Percentiles rank a stretch among this genome's conserved stretches.
Evolutionary conservation across 2,329 filamentous ascomycete genomes (phyloP).

Genomic region (Neopestalotiopsis rosae): DNA sequence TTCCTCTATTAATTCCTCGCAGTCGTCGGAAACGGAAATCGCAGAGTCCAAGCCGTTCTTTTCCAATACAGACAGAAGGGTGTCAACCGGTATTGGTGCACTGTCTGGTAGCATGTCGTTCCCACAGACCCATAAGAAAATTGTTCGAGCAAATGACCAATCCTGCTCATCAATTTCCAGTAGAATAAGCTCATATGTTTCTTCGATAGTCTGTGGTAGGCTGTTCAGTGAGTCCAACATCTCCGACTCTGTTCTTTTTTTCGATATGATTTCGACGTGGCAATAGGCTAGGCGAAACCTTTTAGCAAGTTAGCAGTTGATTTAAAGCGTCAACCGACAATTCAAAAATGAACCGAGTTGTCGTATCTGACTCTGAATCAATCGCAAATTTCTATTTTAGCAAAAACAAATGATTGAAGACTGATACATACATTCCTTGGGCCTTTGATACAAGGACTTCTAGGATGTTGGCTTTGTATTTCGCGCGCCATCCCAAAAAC

Average conservation of each 20-base stretch:
- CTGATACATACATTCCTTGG: slow-evolving; percentile 2
- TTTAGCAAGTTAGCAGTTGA: neutral
- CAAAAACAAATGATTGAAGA: neutral
- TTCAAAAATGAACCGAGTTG: too few relatives aligned
- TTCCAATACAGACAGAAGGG: neutral
- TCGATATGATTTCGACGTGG: neutral
- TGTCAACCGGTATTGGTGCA: neutral
- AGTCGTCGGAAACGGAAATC: neutral
- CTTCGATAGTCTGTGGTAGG: neutral
- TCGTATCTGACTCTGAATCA: too few relatives aligned
- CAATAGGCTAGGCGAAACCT: slow-evolving; percentile 1
- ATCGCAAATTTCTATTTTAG: too few relatives aligned
- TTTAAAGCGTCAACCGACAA: too few relatives aligned
- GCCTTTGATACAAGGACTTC: neutral
- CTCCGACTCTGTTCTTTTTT: neutral
- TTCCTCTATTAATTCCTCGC: neutral
- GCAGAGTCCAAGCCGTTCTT: neutral
- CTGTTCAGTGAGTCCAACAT: neutral
- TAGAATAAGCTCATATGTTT: neutral
- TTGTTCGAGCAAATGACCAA: neutral
- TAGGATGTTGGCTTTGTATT: neutral
- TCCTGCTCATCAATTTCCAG: neutral
- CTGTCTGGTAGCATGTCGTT: neutral
- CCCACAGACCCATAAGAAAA: neutral
- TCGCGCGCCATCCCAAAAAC: neutral